These are phyloP conservation scores for Berberis thunbergii DNA, from an alignment of 164 flowering plant species.

Conservation along the genomic window DNA sequence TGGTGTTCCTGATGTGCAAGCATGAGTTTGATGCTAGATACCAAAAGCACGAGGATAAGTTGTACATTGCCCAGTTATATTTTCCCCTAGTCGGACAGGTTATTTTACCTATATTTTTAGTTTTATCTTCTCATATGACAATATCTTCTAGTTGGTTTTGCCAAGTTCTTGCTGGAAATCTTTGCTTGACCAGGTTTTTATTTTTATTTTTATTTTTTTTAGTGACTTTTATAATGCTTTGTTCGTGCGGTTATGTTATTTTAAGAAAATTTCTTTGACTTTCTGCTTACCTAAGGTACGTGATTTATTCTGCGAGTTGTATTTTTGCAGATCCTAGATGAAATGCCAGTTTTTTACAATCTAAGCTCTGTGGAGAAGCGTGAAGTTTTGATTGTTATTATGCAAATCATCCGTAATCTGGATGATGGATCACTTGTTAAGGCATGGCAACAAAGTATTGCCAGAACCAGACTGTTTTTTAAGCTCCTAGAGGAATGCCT, in stretches of 20 bases:
- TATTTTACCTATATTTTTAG: neutral
- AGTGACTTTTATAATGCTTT: too few relatives aligned
- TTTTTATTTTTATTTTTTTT: too few relatives aligned
- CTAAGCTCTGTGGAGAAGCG: conserved; percentile 85
- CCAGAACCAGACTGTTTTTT: conserved; percentile 94
- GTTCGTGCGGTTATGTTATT: too few relatives aligned
- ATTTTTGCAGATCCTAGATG: conserved; percentile 82
- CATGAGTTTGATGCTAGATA: conserved; percentile 96
- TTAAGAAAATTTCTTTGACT: too few relatives aligned
- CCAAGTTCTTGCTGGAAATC: too few relatives aligned
- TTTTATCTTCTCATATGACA: too few relatives aligned
- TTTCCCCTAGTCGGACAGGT: conserved; percentile 99
- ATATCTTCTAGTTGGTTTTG: too few relatives aligned
- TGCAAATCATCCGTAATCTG: conserved; percentile 89
- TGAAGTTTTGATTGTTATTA: conserved; percentile 69
- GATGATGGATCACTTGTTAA: conserved; percentile 91
- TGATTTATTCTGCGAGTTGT: conserved; percentile 4
- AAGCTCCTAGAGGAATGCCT: conserved; percentile 93
- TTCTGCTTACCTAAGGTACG: too few relatives aligned
- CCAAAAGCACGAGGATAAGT: conserved; percentile 93
- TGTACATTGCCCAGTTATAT: conserved; percentile 93
- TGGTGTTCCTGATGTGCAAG: conserved; percentile 92
- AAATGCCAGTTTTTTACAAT: conserved; percentile 98
- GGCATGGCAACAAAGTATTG: conserved; percentile 98
- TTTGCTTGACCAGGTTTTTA: too few relatives aligned